Evolutionary conservation across 2,329 filamentous ascomycete species (phyloP).

Genomic region (Fusarium newnesense): DNA sequence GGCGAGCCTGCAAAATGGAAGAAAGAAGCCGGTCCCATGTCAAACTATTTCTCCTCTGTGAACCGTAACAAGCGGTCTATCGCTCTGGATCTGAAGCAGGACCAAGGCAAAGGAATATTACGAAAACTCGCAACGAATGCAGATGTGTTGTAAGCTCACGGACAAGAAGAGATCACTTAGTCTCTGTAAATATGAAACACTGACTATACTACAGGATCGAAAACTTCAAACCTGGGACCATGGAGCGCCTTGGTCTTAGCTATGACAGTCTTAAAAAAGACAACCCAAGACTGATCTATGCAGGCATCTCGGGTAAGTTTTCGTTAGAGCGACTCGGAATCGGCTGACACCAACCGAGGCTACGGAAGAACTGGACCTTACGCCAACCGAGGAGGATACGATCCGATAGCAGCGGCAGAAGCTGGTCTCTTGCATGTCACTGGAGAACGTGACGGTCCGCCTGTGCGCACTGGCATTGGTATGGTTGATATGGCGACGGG

Average conservation of each 20-base stretch:
- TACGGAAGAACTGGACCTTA: background rate
- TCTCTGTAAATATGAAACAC: too few relatives aligned
- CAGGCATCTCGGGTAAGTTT: background rate
- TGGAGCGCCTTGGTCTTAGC: background rate
- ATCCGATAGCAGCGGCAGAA: background rate
- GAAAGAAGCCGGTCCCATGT: background rate
- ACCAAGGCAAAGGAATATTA: background rate
- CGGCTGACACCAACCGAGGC: background rate
- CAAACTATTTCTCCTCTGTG: background rate
- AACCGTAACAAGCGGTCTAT: background rate
- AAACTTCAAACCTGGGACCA: background rate
- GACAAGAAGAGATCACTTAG: too few relatives aligned
- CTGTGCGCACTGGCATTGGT: background rate
- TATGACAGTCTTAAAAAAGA: background rate
- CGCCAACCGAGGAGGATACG: background rate
- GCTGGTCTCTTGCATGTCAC: background rate
- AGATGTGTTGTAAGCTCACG: background rate
- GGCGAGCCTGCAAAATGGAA: background rate
- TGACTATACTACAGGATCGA: background rate
- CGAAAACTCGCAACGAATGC: background rate
- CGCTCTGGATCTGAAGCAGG: background rate
- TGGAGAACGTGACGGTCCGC: background rate
- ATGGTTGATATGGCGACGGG: background rate
- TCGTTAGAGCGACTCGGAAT: too few relatives aligned
- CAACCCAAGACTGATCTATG: background rate